Percentiles rank a stretch among this genome's conserved stretches.
Evolutionary conservation across 208 protist genomes (phyloP).

Genomic region (Phytomonas sp.): DNA sequence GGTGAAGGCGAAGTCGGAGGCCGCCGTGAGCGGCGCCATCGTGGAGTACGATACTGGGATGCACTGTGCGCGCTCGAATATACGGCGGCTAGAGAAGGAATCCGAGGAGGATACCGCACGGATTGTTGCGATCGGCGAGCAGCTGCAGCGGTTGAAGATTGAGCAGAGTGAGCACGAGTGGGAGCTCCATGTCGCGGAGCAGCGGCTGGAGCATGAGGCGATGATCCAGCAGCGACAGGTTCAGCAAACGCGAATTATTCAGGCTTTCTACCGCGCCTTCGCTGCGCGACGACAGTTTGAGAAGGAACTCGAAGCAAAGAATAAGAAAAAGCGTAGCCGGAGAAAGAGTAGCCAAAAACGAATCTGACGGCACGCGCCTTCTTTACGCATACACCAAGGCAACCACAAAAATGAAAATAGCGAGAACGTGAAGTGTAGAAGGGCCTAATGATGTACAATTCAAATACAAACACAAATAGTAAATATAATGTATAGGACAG

Average conservation of each 20-base stretch:
- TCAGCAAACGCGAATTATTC: slow-evolving; percentile 57
- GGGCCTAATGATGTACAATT: no score
- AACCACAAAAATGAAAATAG: neutral
- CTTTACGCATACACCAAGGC: neutral
- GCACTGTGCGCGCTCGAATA: slow-evolving; percentile 24
- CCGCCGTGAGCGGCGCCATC: slow-evolving; percentile 74
- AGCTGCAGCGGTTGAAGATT: slow-evolving; percentile 41
- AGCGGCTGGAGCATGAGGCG: slow-evolving; percentile 56
- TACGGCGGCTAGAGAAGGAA: slow-evolving; percentile 57
- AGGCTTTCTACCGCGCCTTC: slow-evolving; percentile 80
- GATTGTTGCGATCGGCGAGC: slow-evolving; percentile 54
- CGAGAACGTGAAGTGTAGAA: no score
- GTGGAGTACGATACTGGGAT: slow-evolving; percentile 78
- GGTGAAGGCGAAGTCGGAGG: slow-evolving; percentile 66
- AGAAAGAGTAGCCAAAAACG: slow-evolving; percentile 20
- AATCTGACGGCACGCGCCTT: neutral
- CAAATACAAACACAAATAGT: no score
- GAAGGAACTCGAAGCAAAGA: slow-evolving; percentile 29
- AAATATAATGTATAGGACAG: no score
- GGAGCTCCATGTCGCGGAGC: slow-evolving; percentile 52
- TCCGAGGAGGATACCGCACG: slow-evolving; percentile 62
- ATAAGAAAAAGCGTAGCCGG: slow-evolving; percentile 31
- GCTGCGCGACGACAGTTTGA: slow-evolving; percentile 32
- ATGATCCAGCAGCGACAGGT: slow-evolving; percentile 31
- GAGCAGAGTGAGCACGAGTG: slow-evolving; percentile 61